Evolutionary conservation across 1,284 basidiomycete genomes (phyloP).

Genomic region (Cutaneotrichosporon mucoides): DNA sequence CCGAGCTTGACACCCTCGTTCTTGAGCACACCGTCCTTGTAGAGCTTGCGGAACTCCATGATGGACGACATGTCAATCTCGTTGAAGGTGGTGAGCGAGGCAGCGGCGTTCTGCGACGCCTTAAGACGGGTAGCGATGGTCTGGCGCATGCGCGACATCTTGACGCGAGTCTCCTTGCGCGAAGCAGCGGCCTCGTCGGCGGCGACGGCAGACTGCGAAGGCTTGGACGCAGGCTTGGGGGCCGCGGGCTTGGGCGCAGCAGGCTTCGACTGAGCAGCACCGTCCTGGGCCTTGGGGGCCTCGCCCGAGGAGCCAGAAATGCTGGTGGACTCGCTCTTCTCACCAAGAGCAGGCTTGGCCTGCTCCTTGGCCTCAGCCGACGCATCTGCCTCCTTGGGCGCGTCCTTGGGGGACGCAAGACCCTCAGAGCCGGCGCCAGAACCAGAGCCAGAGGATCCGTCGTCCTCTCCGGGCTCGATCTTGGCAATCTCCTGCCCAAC

Average conservation of each 20-base stretch:
- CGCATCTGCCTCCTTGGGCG: constrained; percentile 44
- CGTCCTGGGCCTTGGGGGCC: constrained; percentile 48
- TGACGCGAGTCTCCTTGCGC: constrained; percentile 84
- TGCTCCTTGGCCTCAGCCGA: constrained; percentile 28
- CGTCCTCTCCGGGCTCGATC: constrained; percentile 72
- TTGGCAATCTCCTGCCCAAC: constrained; percentile 94
- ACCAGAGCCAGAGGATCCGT: no score
- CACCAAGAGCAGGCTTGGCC: constrained; percentile 9
- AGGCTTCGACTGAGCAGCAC: constrained; percentile 35
- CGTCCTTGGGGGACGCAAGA: constrained; percentile 40
- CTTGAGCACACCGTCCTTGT: constrained; percentile 92
- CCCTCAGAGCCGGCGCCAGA: constrained; percentile 12
- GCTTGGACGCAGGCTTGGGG: constrained; percentile 30
- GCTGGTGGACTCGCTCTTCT: no score
- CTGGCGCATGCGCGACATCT: constrained; percentile 96
- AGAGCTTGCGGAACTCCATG: constrained; percentile 88
- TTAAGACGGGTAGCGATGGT: constrained; percentile 97
- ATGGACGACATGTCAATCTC: constrained; percentile 98
- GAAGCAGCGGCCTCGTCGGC: constrained; percentile 60
- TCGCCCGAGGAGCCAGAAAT: background rate
- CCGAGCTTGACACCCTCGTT: constrained; percentile 94
- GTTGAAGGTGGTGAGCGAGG: constrained; percentile 97
- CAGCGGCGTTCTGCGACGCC: constrained; percentile 96
- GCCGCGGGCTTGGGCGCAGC: constrained; percentile 13
- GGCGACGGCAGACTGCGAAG: constrained; percentile 27